Base-by-base conservation (phyloP, 2,329 filamentous ascomycete species). In the Cercospora nicotianae region DNA sequence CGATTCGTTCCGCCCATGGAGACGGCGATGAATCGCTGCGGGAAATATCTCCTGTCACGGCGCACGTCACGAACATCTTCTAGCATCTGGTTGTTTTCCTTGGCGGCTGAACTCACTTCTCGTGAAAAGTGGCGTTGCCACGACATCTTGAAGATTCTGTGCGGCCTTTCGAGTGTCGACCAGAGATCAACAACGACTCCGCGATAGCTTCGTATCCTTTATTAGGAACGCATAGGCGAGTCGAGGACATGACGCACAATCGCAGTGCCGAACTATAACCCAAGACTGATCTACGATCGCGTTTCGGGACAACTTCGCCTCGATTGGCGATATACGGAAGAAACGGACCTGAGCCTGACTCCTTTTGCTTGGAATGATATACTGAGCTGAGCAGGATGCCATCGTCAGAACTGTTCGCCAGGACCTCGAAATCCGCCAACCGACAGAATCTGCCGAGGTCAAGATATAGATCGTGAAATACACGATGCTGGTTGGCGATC, bases 241-340 rank as follows among this genome's bases (percentile, higher is more conserved):
- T 55, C 48, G 48, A 55, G 48, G 30, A 55, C 48, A 28, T 55
- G 48, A 55, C 48, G 48, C 20, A 59, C 55, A 36, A 20, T 7
- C 10, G 26, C 16, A 33, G 10, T 59, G 30, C 55, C 30, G 28
- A 28, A 59, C 3, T 20, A 33, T 18, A 59, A 31, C 55, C 55
- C 55, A 59, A 23, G n/a, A 59, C n/a, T 23, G 30, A 59, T 59
- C 55, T 33, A 36, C 55, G 28, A 59, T 59, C 55, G 55, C 55
- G 28, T 36, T 18, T 23, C 55, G 55, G 55, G 28, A 59, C 55
- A 59, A 33, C 55, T 36, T 59, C 55, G 55, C 55, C 48, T 55
- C 48, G 23, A 30, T 28, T 28, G 23, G 30, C 45, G 45, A 55
- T 16, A 30, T 28, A 6, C 23, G 23, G 48, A 23, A 55, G 48